phyloP scores from a whole-genome alignment of 2,329 filamentous ascomycete genomes.

The Aspergillus eucalypticola region DNA sequence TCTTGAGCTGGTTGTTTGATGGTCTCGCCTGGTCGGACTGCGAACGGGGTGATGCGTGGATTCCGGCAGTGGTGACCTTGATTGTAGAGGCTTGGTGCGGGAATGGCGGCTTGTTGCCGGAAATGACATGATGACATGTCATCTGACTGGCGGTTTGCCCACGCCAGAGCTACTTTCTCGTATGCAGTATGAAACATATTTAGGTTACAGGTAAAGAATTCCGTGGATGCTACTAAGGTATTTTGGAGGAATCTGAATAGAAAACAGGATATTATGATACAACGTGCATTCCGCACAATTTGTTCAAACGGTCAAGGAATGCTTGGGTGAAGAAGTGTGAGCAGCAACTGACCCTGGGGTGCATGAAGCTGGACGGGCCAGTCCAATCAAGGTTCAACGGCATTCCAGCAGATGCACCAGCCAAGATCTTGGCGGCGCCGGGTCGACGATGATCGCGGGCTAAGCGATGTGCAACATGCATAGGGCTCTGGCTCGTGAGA shows the following conservation, averaged over 20 bases:
- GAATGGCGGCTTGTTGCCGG: too few species aligned
- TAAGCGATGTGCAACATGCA: conserved; percentile 4
- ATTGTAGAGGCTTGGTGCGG: too few species aligned
- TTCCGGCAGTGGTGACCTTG: too few species aligned
- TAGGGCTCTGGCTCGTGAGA: conserved; percentile 3
- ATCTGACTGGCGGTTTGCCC: too few species aligned
- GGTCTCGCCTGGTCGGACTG: too few species aligned
- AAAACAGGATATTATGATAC: neutral
- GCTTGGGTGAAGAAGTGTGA: neutral
- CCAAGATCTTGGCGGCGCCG: conserved; percentile 16
- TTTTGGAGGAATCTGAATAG: too few species aligned
- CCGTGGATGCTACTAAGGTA: neutral
- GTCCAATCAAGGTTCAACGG: conserved; percentile 3
- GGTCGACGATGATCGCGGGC: conserved; percentile 3
- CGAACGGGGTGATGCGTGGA: too few species aligned
- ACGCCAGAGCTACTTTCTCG: too few species aligned
- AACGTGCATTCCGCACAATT: neutral
- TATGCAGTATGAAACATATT: too few species aligned
- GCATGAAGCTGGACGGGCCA: conserved; percentile 4
- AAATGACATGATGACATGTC: too few species aligned
- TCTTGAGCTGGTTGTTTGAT: too few species aligned
- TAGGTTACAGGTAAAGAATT: neutral
- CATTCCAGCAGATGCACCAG: conserved; percentile 10
- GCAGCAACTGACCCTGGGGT: neutral
- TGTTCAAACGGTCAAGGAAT: neutral